phyloP scores from a whole-genome alignment of 2,329 filamentous ascomycete genomes.

The Sporothrix brasiliensis region DNA sequence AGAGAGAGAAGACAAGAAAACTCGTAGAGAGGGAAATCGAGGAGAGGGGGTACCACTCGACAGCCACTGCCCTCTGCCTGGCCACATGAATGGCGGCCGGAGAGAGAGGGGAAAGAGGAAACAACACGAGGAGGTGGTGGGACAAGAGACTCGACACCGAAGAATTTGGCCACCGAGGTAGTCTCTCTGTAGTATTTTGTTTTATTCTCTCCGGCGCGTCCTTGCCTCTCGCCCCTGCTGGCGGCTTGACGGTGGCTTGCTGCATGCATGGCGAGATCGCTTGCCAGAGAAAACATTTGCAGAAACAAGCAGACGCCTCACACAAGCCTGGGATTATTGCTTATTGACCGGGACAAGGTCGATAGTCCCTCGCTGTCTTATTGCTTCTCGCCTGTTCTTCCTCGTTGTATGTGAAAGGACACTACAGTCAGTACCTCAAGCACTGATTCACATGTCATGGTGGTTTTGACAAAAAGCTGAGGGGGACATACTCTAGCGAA shows the following conservation, averaged over 20 bases:
- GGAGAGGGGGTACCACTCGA: conserved; percentile 1
- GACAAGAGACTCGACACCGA: not conserved
- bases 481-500: not conserved
- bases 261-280: not conserved
- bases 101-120: not conserved
- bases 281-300: not conserved
- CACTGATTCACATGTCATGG: not conserved
- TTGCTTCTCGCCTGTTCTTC: not conserved
- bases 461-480: not conserved
- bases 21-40: not conserved
- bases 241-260: not conserved
- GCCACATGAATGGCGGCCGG: not conserved
- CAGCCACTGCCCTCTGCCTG: conserved; percentile 14
- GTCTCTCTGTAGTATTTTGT: not conserved
- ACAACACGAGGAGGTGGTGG: not conserved
- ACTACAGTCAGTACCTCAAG: not conserved
- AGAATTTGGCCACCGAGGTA: not conserved
- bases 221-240: not conserved
- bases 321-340: not conserved
- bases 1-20: not conserved
- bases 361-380: not conserved
- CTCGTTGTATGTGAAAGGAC: not conserved
- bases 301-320: not conserved
- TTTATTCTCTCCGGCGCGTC: too few relatives aligned
- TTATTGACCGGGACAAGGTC: not conserved